phyloP scores from a whole-genome alignment of 192 early-diverging fungal species.

The Mortierella alpina region DNA sequence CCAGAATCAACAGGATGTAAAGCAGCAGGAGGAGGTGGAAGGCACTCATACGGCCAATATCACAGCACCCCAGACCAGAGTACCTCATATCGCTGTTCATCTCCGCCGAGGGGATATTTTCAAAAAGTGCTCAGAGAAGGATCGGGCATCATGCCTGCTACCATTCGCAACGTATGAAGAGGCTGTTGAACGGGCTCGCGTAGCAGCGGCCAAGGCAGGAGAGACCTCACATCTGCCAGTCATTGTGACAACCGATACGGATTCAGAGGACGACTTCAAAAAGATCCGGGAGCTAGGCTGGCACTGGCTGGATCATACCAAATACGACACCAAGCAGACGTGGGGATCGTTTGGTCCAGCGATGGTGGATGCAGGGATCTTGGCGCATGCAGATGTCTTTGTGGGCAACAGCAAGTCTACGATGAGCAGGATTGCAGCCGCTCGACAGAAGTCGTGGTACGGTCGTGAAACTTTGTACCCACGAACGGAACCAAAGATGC shows the following conservation, averaged over 20 bases:
- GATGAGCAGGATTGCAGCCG: slow-evolving; percentile 26
- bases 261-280: slow-evolving; percentile 13
- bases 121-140: slow-evolving; percentile 3
- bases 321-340: slow-evolving; percentile 6
- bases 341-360: slow-evolving; percentile 38
- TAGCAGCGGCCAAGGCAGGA: slow-evolving; percentile 5
- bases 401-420: slow-evolving; percentile 14
- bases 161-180: slow-evolving; percentile 13
- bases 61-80: slow-evolving; percentile 1
- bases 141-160: slow-evolving; percentile 3
- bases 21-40: background rate
- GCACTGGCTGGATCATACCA: slow-evolving; percentile 38
- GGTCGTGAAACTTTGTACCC: slow-evolving; percentile 11
- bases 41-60: background rate
- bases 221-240: slow-evolving; percentile 20
- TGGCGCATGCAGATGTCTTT: slow-evolving; percentile 46
- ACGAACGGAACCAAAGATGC: background rate
- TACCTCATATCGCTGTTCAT: slow-evolving; percentile 41
- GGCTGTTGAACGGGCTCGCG: slow-evolving; percentile 10
- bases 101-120: slow-evolving; percentile 37
- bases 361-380: slow-evolving; percentile 31
- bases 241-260: slow-evolving; percentile 36
- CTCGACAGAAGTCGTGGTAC: slow-evolving; percentile 30
- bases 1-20: background rate
- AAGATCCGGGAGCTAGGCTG: slow-evolving; percentile 24